Evolutionary conservation across 768 basidiomycete species (phyloP), one percentile per base, ranked within the genome.

Genomic region (Paxillus involutus): DNA sequence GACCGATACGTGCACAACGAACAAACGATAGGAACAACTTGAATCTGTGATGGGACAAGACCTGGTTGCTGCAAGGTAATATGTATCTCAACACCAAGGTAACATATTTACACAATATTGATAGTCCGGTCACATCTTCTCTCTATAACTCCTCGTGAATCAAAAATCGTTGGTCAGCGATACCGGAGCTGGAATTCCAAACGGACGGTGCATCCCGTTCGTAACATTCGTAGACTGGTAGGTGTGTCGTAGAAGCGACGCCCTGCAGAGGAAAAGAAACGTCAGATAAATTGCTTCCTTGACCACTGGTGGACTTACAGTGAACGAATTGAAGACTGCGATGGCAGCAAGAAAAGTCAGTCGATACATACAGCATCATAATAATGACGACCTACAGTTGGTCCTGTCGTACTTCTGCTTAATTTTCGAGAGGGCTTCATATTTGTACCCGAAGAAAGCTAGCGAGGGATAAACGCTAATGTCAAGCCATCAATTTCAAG

Each of bases 361-460:
- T 43, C 26, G 33, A 14, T 11, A 2, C 1, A 37, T 6, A 16
- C 8, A 29, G 21, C 7, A 16, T 26, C 4, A 40, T 8, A 36
- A 29, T 14, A 8, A 33, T 33, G 16, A 6, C 33, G 24, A 51
- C 54, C 21, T 29, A 58, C 57, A 63, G 19, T 58, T 56, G 6
- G 13, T 12, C 3, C 56, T 51, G 24, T 63, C 62, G 11, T 60
- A 63, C 14, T 40, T 52, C 21, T 51, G 53, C 29, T 57, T 60
- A 6, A 63, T 63, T 16, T 44, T 30, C 6, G 52, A 53, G 9
- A 63, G 7, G 0, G 9, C n/a, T 12, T 30, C 6, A 44, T 63
- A 63, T 40, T 63, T 63, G 53, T 58, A 60, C 5, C 59, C 56
- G 36, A 63, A 59, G 41, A 62, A 62, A 10, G 57, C 57, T 61